Base-by-base conservation (phyloP, 2,329 filamentous ascomycete genomes). In the Verticillium zaregamsianum region DNA sequence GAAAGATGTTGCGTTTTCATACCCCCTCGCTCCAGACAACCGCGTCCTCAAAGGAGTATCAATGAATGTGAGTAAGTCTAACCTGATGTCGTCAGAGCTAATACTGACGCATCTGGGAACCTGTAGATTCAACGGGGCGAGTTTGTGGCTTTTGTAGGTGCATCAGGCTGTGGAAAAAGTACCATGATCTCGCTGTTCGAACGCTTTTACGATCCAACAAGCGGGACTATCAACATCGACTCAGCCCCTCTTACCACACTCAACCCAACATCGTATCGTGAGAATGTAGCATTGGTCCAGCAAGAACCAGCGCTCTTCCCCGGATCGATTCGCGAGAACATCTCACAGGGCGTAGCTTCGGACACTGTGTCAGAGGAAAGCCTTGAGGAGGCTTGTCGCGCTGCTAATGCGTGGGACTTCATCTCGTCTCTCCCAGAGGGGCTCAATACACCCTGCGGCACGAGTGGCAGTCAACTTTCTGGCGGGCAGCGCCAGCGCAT, bases 401-500 rank as follows among this genome's bases (percentile, higher is more conserved):
- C 84, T 58, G 82, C 85, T 17, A 86, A 85, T 69, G 80, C 82
- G 2, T 80, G 81, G 67, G 80, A 84, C 15, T 87, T 87, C 62
- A 77, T 88, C 33, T 71, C 76, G 1, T 81, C 80, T 1, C 76
- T 88, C 0, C 84, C 85, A 2, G 55, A 62, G 6, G 86, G 85
- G 0, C 86, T 90, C 61, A 76, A 80, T 2, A 90, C 88, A 0
- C 76, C 80, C 1, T 88, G 90, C 25, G 89, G 89, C 1, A 84
- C 88, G 65, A 83, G 84, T 54, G 89, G 89, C 0, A 83, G 88
- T 17, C 87, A 89, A 61, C 77, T 93, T 1, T 90, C 87, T 1
- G 90, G 90, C 23, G 90, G 90, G 1, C 89, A 92, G 70, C 79
- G 88, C 5, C 90, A 92, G 71, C 84, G 88, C 20, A 83, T 91